Base-by-base conservation (phyloP, 2,329 filamentous ascomycete species). In the Trichoderma sp. region DNA sequence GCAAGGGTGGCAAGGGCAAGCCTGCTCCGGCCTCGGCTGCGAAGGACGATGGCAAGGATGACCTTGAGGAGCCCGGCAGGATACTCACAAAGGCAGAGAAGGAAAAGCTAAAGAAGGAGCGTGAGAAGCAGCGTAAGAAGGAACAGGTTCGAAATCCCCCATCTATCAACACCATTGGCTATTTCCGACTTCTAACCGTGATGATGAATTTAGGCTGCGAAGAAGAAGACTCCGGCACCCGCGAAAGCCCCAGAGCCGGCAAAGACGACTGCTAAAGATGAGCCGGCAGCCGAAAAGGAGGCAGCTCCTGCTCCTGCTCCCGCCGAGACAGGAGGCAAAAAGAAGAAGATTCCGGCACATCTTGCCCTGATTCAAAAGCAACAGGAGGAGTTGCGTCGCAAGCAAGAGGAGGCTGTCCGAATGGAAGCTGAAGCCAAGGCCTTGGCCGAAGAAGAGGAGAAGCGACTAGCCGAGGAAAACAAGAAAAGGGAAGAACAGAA, bases 11-110 rank as follows among this genome's bases (percentile, higher is more conserved):
- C 26, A 73, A 73, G 57, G 79, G 83, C 77, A 81, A 86, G 79
- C 81, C 24, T 24, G 24, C 24, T 24, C 24, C 81, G 79, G 74
- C 69, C 9, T 11, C 70, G 28, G 79, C 82, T 21, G 80, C 85
- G 74, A 81, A 84, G 62, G 81, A 87, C 43, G 86, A 87, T 39
- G 86, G 85, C 3, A 86, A 86, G 24, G 86, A 86, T 21, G 86
- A 70, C 12, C 57, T 83, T 12, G 89, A 82, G 8, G 86, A 86
- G 12, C 86, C 85, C 72, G 91, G 91, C 58, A 89, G 90, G 70
- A 87, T 98, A 63, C 90, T 98, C 84, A 97, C 94, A 51, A 99
- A 98, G 89, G 96, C 97, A 72, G 95, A 99, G 85, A 99, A 99
- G 86, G 96, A 99, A 82, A 97, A 94, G 83, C 87, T 95, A 79